These are phyloP conservation scores for Lactifluus piperatus DNA, from an alignment of 768 basidiomycete species.

Conservation along the genomic window DNA sequence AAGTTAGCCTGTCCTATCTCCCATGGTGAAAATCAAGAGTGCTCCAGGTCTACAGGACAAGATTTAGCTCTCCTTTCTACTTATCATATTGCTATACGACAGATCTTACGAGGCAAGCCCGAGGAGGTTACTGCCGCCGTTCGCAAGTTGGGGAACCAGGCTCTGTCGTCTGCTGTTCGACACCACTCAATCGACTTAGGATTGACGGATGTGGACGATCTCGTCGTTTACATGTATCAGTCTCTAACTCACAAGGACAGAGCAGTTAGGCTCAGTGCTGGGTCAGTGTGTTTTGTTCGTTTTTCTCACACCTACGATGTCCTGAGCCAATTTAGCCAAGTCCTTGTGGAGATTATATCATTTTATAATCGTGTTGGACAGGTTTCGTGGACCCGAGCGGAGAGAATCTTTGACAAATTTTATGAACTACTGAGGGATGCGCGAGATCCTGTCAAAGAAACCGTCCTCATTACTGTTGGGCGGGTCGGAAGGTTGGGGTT, in stretches of 20 bases:
- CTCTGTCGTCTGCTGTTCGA: constrained; percentile 34
- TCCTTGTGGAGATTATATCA: constrained; percentile 17
- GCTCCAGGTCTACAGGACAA: constrained; percentile 4
- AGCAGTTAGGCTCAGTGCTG: constrained; percentile 18
- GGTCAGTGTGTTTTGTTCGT: constrained; percentile 8
- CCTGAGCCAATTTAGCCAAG: constrained; percentile 5
- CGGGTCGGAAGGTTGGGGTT: constrained; percentile 36
- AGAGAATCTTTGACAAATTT: constrained; percentile 18
- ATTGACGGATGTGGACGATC: constrained; percentile 7
- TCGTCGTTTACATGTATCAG: background rate
- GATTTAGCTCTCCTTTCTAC: constrained; percentile 24
- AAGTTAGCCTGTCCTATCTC: constrained; percentile 14
- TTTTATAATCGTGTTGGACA: constrained; percentile 16
- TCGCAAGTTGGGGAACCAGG: constrained; percentile 35
- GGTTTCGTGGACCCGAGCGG: constrained; percentile 8
- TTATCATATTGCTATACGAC: constrained; percentile 30
- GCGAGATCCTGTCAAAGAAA: constrained; percentile 47
- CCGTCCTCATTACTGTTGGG: constrained; percentile 52
- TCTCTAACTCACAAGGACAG: constrained; percentile 14
- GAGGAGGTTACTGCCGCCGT: constrained; percentile 41
- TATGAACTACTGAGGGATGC: constrained; percentile 14
- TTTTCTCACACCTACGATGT: background rate
- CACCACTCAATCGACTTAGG: constrained; percentile 31
- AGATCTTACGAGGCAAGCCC: constrained; percentile 40
- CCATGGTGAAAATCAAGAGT: constrained; percentile 13